These are phyloP conservation scores for Aspergillus puulaauensis DNA, from an alignment of 2,329 filamentous ascomycete species.

Conservation along the genomic window DNA sequence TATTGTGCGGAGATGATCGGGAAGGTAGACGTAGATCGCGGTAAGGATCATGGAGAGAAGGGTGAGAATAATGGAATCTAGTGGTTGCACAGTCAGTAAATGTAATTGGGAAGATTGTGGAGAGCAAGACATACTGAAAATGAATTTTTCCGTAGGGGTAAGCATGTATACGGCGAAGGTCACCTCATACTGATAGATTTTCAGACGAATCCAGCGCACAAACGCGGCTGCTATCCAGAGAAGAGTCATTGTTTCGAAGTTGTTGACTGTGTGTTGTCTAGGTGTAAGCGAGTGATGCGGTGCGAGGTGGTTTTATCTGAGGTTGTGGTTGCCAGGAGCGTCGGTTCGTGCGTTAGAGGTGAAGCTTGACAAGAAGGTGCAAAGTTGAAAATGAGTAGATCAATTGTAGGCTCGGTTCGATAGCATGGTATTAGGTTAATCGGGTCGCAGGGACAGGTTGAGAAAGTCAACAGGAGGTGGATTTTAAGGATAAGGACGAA, in stretches of 20 bases:
- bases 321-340: neutral
- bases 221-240: slow-evolving; percentile 51
- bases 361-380: neutral
- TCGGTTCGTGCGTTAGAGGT: neutral
- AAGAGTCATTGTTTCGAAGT: slow-evolving; percentile 23
- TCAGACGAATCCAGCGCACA: slow-evolving; percentile 84
- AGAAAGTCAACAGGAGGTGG: neutral
- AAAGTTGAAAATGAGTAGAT: neutral
- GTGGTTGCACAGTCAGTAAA: slow-evolving; percentile 1
- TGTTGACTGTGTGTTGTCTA: neutral
- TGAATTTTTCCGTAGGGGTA: slow-evolving; percentile 91
- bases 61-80: slow-evolving; percentile 90
- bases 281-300: neutral
- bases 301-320: neutral
- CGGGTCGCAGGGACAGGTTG: neutral
- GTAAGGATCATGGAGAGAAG: slow-evolving; percentile 82
- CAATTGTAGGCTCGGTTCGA: neutral
- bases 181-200: slow-evolving; percentile 98
- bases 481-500: neutral
- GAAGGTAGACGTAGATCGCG: slow-evolving; percentile 87
- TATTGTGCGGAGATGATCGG: slow-evolving; percentile 82
- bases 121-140: slow-evolving; percentile 73
- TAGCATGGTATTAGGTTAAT: neutral
- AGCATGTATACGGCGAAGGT: slow-evolving; percentile 97
- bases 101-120: neutral